These are phyloP conservation scores for Saccharomyces hybrid DNA, from an alignment of 1,139 yeast species.

Conservation along the genomic window DNA sequence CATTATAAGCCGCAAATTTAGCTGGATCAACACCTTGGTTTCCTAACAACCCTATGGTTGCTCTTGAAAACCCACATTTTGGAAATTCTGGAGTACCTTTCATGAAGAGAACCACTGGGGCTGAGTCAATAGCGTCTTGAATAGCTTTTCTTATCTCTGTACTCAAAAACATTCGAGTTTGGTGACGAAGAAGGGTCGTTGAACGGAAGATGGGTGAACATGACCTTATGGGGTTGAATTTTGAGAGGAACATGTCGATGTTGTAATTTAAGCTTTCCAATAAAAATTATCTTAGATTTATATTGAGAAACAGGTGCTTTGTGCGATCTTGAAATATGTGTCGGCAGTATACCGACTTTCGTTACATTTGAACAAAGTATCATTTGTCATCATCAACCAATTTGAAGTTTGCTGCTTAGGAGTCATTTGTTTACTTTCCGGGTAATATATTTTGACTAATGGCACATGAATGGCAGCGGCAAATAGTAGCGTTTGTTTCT, in stretches of 20 bases:
- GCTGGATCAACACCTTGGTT: slow-evolving; percentile 96
- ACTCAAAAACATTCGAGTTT: slow-evolving; percentile 37
- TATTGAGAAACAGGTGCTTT: too few species aligned
- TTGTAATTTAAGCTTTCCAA: too few species aligned
- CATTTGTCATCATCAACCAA: too few species aligned
- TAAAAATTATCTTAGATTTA: too few species aligned
- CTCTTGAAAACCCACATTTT: slow-evolving; percentile 95
- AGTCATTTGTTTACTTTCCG: too few species aligned
- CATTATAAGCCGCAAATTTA: slow-evolving; percentile 95
- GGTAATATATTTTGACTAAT: too few species aligned
- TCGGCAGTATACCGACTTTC: too few species aligned
- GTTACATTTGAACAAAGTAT: too few species aligned
- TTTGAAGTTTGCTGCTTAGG: too few species aligned
- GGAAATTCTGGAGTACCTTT: slow-evolving; percentile 98
- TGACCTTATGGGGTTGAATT: not conserved
- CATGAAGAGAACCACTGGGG: slow-evolving; percentile 94
- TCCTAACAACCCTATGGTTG: slow-evolving; percentile 87
- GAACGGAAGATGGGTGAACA: not conserved
- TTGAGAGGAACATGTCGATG: not conserved
- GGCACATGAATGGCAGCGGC: too few species aligned
- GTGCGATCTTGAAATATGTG: too few species aligned
- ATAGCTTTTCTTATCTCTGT: slow-evolving; percentile 78
- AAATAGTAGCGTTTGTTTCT: too few species aligned
- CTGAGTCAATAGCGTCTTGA: slow-evolving; percentile 75
- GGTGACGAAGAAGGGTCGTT: not conserved